Evolutionary conservation across 2,329 filamentous ascomycete species (phyloP).

Genomic region (Canariomyces notabilis): DNA sequence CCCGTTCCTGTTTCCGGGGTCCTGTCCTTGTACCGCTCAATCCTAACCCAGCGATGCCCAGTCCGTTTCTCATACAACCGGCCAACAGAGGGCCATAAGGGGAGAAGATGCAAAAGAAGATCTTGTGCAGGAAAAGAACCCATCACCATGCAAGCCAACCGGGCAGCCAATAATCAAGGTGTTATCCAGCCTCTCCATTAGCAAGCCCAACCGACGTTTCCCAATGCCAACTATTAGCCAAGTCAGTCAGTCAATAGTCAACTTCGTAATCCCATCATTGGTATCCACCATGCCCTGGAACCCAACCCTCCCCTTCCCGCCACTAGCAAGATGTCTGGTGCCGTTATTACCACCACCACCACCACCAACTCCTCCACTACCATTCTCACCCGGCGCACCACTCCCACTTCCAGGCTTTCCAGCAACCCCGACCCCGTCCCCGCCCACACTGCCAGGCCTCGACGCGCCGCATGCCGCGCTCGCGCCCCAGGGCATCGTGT

Average conservation of each 20-base stretch:
- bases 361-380: constrained; percentile 31
- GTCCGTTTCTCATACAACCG: too few relatives aligned
- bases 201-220: too few relatives aligned
- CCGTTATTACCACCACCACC: constrained; percentile 36
- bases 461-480: constrained; percentile 51
- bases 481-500: constrained; percentile 61
- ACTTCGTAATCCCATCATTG: constrained; percentile 92
- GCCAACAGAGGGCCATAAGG: too few relatives aligned
- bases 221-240: background rate
- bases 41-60: too few relatives aligned
- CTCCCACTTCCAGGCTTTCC: constrained; percentile 44
- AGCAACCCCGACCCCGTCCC: constrained; percentile 42
- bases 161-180: too few relatives aligned
- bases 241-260: constrained; percentile 79
- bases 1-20: too few relatives aligned
- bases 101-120: too few relatives aligned
- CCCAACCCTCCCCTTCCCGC: constrained; percentile 59
- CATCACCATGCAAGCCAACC: too few relatives aligned
- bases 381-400: constrained; percentile 44
- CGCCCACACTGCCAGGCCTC: constrained; percentile 58
- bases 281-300: constrained; percentile 93
- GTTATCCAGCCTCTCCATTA: background rate
- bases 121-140: too few relatives aligned
- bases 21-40: too few relatives aligned
- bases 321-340: constrained; percentile 34